Percentiles rank a stretch among this genome's conserved stretches.
Evolutionary conservation across 2,329 filamentous ascomycete genomes (phyloP).

Genomic region (Fusarium musae): DNA sequence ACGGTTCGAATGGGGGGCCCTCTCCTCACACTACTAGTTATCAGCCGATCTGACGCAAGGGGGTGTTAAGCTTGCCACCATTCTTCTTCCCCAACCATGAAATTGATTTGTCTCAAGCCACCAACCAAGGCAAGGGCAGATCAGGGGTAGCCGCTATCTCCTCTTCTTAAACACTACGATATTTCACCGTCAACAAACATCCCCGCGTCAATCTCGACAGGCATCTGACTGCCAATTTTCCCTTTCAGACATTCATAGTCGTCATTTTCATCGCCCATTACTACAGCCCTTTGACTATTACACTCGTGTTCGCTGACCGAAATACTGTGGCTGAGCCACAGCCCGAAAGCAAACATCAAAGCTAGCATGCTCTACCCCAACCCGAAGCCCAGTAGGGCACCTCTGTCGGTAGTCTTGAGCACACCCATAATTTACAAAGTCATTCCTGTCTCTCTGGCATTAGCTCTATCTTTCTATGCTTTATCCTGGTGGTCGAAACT

Average conservation of each 20-base stretch:
- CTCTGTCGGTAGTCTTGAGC: neutral
- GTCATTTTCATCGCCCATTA: neutral
- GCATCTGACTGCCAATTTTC: neutral
- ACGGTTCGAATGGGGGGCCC: neutral
- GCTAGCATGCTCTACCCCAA: neutral
- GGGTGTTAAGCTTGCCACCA: neutral
- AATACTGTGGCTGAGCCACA: neutral
- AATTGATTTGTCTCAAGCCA: neutral
- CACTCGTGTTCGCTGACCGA: too few relatives aligned
- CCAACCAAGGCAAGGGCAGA: neutral
- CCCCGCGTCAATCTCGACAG: neutral
- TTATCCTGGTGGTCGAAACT: neutral
- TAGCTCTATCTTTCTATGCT: neutral
- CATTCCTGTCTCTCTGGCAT: neutral
- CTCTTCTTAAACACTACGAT: neutral
- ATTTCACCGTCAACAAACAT: neutral
- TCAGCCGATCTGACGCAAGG: neutral
- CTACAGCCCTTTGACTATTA: accelerated
- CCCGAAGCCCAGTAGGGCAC: neutral
- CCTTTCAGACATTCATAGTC: neutral
- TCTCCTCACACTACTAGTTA: neutral
- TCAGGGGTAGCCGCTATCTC: neutral
- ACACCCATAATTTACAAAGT: neutral
- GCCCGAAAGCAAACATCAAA: neutral
- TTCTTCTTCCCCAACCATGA: neutral